Evolutionary conservation across 2,329 filamentous ascomycete species (phyloP), one percentile per base, ranked within the genome.

Genomic region (Lasiodiplodia gonubiensis): DNA sequence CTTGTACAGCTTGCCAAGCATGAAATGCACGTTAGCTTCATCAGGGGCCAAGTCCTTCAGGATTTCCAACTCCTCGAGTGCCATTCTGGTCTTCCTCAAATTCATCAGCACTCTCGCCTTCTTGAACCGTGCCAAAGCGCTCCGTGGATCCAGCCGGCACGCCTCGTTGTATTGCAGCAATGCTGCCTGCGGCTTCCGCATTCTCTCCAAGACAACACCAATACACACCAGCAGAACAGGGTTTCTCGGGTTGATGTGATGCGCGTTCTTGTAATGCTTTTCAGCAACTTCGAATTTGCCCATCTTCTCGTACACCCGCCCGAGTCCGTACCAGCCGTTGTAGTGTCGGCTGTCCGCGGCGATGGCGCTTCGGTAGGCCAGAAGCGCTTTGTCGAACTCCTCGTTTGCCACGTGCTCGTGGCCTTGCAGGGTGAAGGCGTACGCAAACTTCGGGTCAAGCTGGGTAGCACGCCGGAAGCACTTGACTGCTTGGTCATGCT

Each of bases 401-500:
- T 99, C 96, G 72, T 97, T 98, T 42, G 92, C 88, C 53, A 98
- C 90, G 76, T 97, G 93, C 76, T 99, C 95, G 77, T 99, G 95
- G 1, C 95, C 95, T 77, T 98, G 94, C 3, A 99, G 82, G 0
- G 95, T 98, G 77, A 94, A 97, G 1, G 93, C 94, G 76, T 99
- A 99, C 0, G 95, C 94, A 78, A 98, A 97, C 67, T 89, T 90
- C 7, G 93, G 89, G 75, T 97, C 89, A 2, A 99, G 81, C 77
- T 98, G 94, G 0, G 94, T 97, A 7, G 95, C 94, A 67, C 95
- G 89, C 76, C 93, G 94, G 86, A 99, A 99, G 78, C 95, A 97
- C 71, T 91, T 90, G 65, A 99, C 85, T 14, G 96, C 95, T 80
- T 97, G 92, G 74, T 99, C 95, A 71, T 97, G 94, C 74, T 99